Percentiles rank a stretch among this genome's conserved stretches.
These are phyloP conservation scores for Pseudodiploospora longispora DNA, from an alignment of 2,329 filamentous ascomycete species.

Conservation along the genomic window DNA sequence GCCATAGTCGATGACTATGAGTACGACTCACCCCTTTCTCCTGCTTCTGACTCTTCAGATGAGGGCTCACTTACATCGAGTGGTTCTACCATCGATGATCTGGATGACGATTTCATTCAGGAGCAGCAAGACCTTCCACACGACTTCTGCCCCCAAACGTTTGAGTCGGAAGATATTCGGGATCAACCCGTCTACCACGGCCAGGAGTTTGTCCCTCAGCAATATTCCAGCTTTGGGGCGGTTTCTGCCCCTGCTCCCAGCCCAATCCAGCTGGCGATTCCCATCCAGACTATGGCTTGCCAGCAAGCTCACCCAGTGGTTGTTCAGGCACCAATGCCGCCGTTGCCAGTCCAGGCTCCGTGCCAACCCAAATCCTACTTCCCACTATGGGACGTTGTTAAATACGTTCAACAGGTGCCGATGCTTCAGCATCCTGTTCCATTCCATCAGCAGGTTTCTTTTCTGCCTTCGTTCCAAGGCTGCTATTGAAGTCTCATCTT, in stretches of 20 bases:
- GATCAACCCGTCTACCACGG: conserved; percentile 29
- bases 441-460: conserved; percentile 45
- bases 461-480: conserved; percentile 44
- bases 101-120: conserved; percentile 40
- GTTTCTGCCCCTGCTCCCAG: conserved; percentile 18
- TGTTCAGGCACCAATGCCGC: conserved; percentile 27
- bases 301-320: conserved; percentile 20
- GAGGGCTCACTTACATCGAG: conserved; percentile 49
- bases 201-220: conserved; percentile 39
- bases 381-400: conserved; percentile 44
- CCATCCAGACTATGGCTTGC: conserved; percentile 19
- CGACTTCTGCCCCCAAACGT: conserved; percentile 35
- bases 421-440: conserved; percentile 40
- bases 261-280: conserved; percentile 12
- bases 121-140: conserved; percentile 33
- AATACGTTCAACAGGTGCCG: conserved; percentile 42
- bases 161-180: conserved; percentile 38
- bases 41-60: conserved; percentile 43
- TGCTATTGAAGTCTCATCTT: conserved; percentile 30
- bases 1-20: conserved; percentile 36
- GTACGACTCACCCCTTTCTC: conserved; percentile 40
- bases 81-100: conserved; percentile 43
- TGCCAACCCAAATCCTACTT: conserved; percentile 41
- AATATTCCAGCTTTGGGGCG: conserved; percentile 31
- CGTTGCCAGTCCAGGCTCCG: conserved; percentile 19